phyloP scores from a whole-genome alignment of 768 basidiomycete genomes.

The Leccinum longicurvipes region DNA sequence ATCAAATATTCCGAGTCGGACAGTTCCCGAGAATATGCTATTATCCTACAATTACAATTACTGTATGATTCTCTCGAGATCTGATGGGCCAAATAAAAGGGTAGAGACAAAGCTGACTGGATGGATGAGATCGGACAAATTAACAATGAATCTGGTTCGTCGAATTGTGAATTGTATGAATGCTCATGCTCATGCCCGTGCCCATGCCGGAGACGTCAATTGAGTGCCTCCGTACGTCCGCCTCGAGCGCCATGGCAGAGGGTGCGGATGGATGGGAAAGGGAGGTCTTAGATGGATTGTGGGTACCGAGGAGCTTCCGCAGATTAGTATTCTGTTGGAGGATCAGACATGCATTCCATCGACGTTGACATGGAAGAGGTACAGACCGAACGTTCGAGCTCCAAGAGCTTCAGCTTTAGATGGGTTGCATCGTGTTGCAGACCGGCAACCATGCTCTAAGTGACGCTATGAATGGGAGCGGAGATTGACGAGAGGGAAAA shows the following conservation, averaged over 20 bases:
- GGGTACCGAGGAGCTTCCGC: constrained; percentile 29
- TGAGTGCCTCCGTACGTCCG: constrained; percentile 33
- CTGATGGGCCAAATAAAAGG: background rate
- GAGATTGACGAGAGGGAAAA: background rate
- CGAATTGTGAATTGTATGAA: constrained; percentile 14
- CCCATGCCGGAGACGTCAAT: constrained; percentile 32
- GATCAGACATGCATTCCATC: background rate
- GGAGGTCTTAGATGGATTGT: constrained; percentile 14
- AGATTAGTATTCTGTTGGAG: constrained; percentile 29
- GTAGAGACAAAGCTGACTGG: background rate
- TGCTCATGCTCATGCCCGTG: constrained; percentile 31
- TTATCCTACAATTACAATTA: constrained; percentile 24
- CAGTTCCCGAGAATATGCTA: constrained; percentile 10
- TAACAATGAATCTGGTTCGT: constrained; percentile 9
- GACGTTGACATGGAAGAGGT: background rate
- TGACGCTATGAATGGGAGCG: background rate
- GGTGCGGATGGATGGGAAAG: constrained; percentile 25
- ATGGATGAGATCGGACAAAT: background rate
- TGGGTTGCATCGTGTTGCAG: constrained; percentile 64
- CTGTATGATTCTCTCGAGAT: constrained; percentile 4
- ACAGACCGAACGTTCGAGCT: constrained; percentile 62
- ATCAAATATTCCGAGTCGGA: constrained; percentile 11
- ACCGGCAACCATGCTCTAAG: constrained; percentile 69
- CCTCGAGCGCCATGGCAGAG: constrained; percentile 29
- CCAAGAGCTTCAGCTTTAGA: constrained; percentile 59